Percentiles rank a stretch among this genome's conserved stretches.
Evolutionary conservation across 768 basidiomycete species (phyloP).

Genomic region (Symmetrospora coprosmae): DNA sequence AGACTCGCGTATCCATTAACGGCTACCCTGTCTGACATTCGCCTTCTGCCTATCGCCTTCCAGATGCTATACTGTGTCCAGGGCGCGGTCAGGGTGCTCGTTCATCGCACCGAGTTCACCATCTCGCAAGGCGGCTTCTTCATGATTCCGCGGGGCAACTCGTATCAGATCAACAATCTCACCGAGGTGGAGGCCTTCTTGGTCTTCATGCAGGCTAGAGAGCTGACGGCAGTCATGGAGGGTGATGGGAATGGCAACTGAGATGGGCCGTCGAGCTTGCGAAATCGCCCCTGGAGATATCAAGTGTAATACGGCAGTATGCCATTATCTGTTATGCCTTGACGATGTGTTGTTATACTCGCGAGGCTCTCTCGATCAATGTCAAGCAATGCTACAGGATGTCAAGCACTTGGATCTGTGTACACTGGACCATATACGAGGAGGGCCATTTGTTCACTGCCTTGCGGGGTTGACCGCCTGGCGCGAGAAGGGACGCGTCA

Average conservation of each 20-base stretch:
- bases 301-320: not conserved
- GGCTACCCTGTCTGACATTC: not conserved
- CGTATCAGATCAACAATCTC: slow-evolving; percentile 80
- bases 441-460: too few relatives aligned
- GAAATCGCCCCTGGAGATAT: not conserved
- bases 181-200: slow-evolving; percentile 25
- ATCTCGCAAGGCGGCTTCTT: slow-evolving; percentile 73
- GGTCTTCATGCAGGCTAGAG: slow-evolving; percentile 23
- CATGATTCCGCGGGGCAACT: slow-evolving; percentile 85
- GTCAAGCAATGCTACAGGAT: not conserved
- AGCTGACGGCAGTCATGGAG: slow-evolving; percentile 20
- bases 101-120: slow-evolving; percentile 64
- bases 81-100: slow-evolving; percentile 72
- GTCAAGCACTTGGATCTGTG: not conserved
- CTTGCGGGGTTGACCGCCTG: not conserved
- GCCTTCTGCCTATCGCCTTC: not conserved
- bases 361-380: too few relatives aligned
- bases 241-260: not conserved
- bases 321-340: not conserved
- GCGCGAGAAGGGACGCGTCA: not conserved
- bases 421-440: too few relatives aligned
- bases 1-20: not conserved
- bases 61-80: slow-evolving; percentile 69
- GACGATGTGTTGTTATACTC: not conserved
- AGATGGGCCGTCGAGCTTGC: not conserved